Conservation (phyloP, 1,284 basidiomycete genomes). For the Ceratobasidium sp. region DNA sequence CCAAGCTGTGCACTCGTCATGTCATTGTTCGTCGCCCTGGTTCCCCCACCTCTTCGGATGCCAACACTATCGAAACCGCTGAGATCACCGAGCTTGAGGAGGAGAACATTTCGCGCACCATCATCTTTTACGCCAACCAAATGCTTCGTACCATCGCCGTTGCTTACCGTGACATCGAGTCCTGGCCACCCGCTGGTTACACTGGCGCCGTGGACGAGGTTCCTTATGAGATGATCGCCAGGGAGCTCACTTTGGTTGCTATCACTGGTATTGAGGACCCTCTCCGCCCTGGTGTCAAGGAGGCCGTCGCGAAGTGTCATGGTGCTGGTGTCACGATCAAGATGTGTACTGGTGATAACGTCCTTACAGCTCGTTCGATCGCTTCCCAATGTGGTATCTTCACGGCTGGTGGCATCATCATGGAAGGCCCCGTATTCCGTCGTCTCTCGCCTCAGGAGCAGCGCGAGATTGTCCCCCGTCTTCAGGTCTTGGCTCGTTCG, state of each 20-base stretch:
- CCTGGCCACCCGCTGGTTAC: slow-evolving; percentile 77
- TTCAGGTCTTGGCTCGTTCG: slow-evolving; percentile 82
- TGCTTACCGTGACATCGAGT: slow-evolving; percentile 86
- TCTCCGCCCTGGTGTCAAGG: slow-evolving; percentile 83
- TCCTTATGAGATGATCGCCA: slow-evolving; percentile 71
- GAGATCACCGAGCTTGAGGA: slow-evolving; percentile 67
- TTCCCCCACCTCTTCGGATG: slow-evolving; percentile 47
- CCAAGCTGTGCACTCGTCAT: slow-evolving; percentile 72
- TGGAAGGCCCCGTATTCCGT: slow-evolving; percentile 86
- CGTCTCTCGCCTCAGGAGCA: slow-evolving; percentile 56
- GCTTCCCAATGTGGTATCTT: slow-evolving; percentile 95
- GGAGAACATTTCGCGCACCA: slow-evolving; percentile 85
- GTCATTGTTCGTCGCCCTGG: slow-evolving; percentile 64
- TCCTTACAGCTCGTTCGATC: slow-evolving; percentile 91
- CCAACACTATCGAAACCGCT: slow-evolving; percentile 60
- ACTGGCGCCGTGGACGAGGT: slow-evolving; percentile 61
- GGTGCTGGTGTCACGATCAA: slow-evolving; percentile 93
- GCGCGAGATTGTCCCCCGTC: slow-evolving; percentile 57
- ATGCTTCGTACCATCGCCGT: slow-evolving; percentile 90
- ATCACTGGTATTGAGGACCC: slow-evolving; percentile 97
- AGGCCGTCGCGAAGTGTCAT: slow-evolving; percentile 85
- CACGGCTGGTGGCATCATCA: slow-evolving; percentile 88
- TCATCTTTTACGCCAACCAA: slow-evolving; percentile 97
- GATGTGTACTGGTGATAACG: slow-evolving; percentile 99
- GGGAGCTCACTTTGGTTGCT: slow-evolving; percentile 81